Percentiles rank a stretch among this genome's conserved stretches.
Evolutionary conservation across 768 basidiomycete genomes (phyloP).

Genomic region (Pseudohyphozyma bogoriensis): DNA sequence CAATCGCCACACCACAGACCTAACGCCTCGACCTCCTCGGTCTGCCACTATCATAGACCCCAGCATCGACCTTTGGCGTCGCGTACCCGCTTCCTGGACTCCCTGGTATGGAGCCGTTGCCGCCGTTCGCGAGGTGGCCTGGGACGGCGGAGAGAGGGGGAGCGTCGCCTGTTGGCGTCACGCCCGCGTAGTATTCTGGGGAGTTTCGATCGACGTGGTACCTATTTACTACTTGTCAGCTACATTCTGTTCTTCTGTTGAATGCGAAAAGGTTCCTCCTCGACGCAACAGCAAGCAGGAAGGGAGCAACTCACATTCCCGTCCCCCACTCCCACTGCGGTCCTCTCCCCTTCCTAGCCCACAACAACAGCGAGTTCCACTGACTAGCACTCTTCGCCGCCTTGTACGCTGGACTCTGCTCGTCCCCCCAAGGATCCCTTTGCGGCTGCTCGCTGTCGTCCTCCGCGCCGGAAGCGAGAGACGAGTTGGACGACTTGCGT

Average conservation of each 20-base stretch:
- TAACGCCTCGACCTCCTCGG: neutral
- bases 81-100: neutral
- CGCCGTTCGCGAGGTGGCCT: neutral
- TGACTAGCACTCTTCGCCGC: neutral
- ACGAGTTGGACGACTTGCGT: neutral
- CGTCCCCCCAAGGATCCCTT: neutral
- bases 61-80: neutral
- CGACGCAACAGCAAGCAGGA: too few relatives aligned
- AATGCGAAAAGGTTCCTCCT: too few relatives aligned
- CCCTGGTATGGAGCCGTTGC: neutral
- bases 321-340: conserved; percentile 9
- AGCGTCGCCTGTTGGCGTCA: neutral
- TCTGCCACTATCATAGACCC: neutral
- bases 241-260: neutral
- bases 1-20: too few relatives aligned
- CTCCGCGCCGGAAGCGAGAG: neutral
- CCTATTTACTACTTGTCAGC: neutral
- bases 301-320: neutral
- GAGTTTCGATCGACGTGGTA: neutral
- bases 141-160: neutral
- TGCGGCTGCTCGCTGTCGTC: too few relatives aligned
- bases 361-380: neutral
- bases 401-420: neutral
- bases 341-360: neutral
- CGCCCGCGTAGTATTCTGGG: neutral